Conservation (phyloP, 352 stramenopile genomes). For the Phytopythium sindhum region DNA sequence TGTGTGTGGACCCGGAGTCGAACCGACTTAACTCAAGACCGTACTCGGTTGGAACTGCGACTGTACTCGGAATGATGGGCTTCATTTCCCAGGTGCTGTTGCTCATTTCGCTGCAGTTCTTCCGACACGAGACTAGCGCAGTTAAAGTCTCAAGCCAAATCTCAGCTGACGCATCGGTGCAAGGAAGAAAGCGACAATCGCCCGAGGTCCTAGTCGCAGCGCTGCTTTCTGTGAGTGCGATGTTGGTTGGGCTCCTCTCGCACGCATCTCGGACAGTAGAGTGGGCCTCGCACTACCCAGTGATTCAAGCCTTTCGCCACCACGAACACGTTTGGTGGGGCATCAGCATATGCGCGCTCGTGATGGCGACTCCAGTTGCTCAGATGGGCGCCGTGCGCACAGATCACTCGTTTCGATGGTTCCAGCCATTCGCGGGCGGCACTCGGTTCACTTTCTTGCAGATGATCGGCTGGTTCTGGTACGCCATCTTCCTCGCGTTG, state of each 20-base stretch:
- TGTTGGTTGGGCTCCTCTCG: conserved; percentile 23
- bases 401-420: conserved; percentile 27
- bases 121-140: conserved; percentile 10
- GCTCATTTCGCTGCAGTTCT: conserved; percentile 43
- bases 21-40: conserved; percentile 6
- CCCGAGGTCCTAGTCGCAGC: conserved; percentile 33
- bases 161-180: too few species aligned
- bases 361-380: conserved; percentile 30
- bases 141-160: background rate
- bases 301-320: conserved; percentile 11
- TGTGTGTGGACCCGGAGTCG: conserved; percentile 24
- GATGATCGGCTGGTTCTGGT: conserved; percentile 59
- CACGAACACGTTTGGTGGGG: conserved; percentile 42
- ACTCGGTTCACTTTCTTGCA: conserved; percentile 61
- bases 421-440: conserved; percentile 52
- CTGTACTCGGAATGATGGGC: conserved; percentile 33
- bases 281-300: conserved; percentile 1
- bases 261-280: conserved; percentile 12
- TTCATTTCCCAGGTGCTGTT: conserved; percentile 50
- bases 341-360: conserved; percentile 30
- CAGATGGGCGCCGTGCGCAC: conserved; percentile 38
- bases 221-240: conserved; percentile 24
- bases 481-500: conserved; percentile 38
- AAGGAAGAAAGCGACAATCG: conserved; percentile 2
- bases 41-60: conserved; percentile 23